Percentiles rank a stretch among this genome's conserved stretches.
phyloP scores from a whole-genome alignment of 2,329 filamentous ascomycete species.

The Trichoderma brevicompactum region DNA sequence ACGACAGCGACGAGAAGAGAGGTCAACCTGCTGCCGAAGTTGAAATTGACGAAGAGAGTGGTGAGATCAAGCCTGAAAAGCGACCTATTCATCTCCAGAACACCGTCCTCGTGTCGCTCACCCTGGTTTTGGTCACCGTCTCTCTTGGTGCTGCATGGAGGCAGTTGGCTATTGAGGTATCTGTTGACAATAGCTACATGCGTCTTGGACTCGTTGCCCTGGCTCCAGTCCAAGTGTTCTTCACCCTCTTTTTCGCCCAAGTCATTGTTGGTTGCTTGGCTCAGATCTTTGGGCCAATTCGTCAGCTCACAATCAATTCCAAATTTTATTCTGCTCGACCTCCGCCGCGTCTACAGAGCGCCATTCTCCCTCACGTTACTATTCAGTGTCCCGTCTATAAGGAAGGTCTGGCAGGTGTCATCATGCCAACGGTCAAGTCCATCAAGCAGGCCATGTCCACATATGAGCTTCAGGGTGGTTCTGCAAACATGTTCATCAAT shows the following conservation, averaged over 20 bases:
- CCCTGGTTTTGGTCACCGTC: slow-evolving; percentile 66
- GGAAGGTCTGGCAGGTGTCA: slow-evolving; percentile 76
- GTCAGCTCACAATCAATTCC: slow-evolving; percentile 74
- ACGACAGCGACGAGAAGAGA: slow-evolving; percentile 57
- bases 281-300: slow-evolving; percentile 76
- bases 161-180: slow-evolving; percentile 69
- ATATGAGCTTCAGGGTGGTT: slow-evolving; percentile 78
- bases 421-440: slow-evolving; percentile 75
- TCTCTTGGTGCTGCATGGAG: slow-evolving; percentile 73
- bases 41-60: slow-evolving; percentile 73
- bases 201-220: slow-evolving; percentile 69
- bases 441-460: slow-evolving; percentile 78
- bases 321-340: slow-evolving; percentile 80
- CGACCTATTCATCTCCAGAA: slow-evolving; percentile 72
- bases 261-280: slow-evolving; percentile 76
- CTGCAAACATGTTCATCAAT: slow-evolving; percentile 77
- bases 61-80: slow-evolving; percentile 65
- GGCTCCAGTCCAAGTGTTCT: slow-evolving; percentile 75
- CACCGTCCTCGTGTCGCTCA: slow-evolving; percentile 68
- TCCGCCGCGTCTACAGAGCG: slow-evolving; percentile 62
- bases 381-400: slow-evolving; percentile 91
- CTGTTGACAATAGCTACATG: slow-evolving; percentile 64
- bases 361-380: slow-evolving; percentile 71
- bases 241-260: slow-evolving; percentile 80
- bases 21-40: slow-evolving; percentile 50